Evolutionary conservation across 345 rosid genomes (phyloP).

Genomic region (Syzygium oleosum): DNA sequence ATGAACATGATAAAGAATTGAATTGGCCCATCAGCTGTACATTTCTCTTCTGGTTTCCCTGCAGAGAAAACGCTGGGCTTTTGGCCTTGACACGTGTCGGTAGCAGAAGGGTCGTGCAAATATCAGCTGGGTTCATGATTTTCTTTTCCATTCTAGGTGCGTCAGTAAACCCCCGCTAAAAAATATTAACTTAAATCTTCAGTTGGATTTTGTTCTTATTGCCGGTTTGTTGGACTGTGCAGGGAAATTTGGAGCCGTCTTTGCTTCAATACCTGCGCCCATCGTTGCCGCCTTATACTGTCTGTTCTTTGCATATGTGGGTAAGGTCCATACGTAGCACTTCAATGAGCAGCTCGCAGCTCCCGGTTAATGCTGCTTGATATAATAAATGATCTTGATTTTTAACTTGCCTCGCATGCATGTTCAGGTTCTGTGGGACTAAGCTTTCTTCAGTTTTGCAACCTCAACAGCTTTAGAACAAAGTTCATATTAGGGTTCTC

Average conservation of each 20-base stretch:
- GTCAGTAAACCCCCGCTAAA: background rate
- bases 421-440: slow-evolving; percentile 82
- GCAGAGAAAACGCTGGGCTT: slow-evolving; percentile 93
- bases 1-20: background rate
- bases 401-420: background rate
- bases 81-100: slow-evolving; percentile 90
- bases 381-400: background rate
- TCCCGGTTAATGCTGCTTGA: background rate
- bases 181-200: background rate
- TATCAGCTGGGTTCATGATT: slow-evolving; percentile 97
- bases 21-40: background rate
- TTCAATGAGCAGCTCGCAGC: background rate
- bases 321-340: slow-evolving; percentile 28
- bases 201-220: slow-evolving; percentile 3
- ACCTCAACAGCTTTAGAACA: slow-evolving; percentile 87
- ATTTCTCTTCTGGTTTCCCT: background rate
- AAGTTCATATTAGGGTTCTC: slow-evolving; percentile 88
- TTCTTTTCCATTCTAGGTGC: slow-evolving; percentile 92
- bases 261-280: slow-evolving; percentile 91
- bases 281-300: slow-evolving; percentile 82
- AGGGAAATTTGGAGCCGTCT: slow-evolving; percentile 97
- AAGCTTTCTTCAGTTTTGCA: slow-evolving; percentile 89
- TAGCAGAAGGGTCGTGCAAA: slow-evolving; percentile 93
- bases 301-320: slow-evolving; percentile 93
- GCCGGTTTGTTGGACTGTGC: slow-evolving; percentile 2